Percentiles rank a stretch among this genome's conserved stretches.
These are phyloP conservation scores for Paramecium sonneborni DNA, from an alignment of 73 alveolate species.

Conservation along the genomic window DNA sequence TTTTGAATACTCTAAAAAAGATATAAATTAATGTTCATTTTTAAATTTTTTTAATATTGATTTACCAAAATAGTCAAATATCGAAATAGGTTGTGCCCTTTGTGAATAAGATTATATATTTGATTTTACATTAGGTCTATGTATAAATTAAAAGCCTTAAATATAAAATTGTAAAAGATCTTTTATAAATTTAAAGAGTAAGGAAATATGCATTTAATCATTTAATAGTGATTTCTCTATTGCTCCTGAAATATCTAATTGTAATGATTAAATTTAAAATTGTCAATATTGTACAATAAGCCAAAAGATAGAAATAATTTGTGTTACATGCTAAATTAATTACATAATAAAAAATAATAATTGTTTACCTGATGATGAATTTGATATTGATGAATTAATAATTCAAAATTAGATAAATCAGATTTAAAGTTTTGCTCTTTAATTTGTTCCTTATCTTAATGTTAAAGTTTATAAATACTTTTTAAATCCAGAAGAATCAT, in stretches of 20 bases:
- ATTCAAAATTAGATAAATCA: not conserved
- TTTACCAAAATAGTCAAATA: not conserved
- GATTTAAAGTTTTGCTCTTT: not conserved
- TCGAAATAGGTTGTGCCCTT: not conserved
- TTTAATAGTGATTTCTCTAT: not conserved
- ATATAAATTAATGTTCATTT: not conserved
- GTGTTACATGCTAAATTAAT: not conserved
- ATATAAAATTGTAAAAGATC: not conserved
- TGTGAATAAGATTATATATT: not conserved
- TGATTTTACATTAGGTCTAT: not conserved
- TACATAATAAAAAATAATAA: not conserved
- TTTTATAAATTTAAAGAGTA: not conserved
- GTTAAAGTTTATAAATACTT: not conserved
- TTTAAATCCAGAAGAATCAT: not conserved
- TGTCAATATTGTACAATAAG: not conserved
- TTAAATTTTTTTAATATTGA: not conserved
- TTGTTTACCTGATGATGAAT: not conserved
- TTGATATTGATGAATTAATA: not conserved
- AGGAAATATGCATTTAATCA: not conserved
- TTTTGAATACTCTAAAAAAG: not conserved
- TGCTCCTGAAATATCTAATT: not conserved
- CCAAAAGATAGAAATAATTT: not conserved
- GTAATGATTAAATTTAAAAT: not conserved
- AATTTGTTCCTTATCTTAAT: not conserved
- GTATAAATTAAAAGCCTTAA: not conserved